Percentiles rank a stretch among this genome's conserved stretches.
These are phyloP conservation scores for Pleurotus tuoliensis DNA, from an alignment of 768 basidiomycete genomes.

Conservation along the genomic window DNA sequence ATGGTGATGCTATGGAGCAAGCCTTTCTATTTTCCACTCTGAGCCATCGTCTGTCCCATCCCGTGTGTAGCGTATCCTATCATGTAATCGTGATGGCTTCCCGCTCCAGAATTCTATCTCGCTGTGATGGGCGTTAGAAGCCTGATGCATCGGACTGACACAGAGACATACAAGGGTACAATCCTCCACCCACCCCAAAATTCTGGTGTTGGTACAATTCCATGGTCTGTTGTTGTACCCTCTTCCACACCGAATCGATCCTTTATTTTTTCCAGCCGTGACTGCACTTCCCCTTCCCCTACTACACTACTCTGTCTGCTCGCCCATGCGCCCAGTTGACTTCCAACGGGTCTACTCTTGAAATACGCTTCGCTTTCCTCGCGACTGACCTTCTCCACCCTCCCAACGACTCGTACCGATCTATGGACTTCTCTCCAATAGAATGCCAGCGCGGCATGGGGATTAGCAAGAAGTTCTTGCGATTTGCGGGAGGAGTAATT, in stretches of 20 bases:
- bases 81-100: conserved; percentile 90
- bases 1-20: conserved; percentile 55
- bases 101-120: conserved; percentile 99
- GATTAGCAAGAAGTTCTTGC: conserved; percentile 70
- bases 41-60: conserved; percentile 42
- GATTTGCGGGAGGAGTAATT: conserved; percentile 97
- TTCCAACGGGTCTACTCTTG: conserved; percentile 74
- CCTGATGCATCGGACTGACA: not conserved
- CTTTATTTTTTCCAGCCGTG: conserved; percentile 54
- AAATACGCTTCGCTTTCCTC: conserved; percentile 85
- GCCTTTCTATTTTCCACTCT: conserved; percentile 76
- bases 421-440: conserved; percentile 88
- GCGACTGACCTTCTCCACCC: conserved; percentile 69
- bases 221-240: conserved; percentile 27
- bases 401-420: conserved; percentile 81
- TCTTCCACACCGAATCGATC: conserved; percentile 50
- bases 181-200: conserved; percentile 98
- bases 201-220: conserved; percentile 71
- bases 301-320: conserved; percentile 85
- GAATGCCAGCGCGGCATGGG: conserved; percentile 78
- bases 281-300: conserved; percentile 63
- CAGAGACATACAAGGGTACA: conserved; percentile 69
- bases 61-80: conserved; percentile 79
- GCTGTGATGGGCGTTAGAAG: conserved; percentile 34
- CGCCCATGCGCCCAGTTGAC: conserved; percentile 89